These are phyloP conservation scores for Colletotrichum caudatum DNA, from an alignment of 2,329 filamentous ascomycete species.

Conservation along the genomic window DNA sequence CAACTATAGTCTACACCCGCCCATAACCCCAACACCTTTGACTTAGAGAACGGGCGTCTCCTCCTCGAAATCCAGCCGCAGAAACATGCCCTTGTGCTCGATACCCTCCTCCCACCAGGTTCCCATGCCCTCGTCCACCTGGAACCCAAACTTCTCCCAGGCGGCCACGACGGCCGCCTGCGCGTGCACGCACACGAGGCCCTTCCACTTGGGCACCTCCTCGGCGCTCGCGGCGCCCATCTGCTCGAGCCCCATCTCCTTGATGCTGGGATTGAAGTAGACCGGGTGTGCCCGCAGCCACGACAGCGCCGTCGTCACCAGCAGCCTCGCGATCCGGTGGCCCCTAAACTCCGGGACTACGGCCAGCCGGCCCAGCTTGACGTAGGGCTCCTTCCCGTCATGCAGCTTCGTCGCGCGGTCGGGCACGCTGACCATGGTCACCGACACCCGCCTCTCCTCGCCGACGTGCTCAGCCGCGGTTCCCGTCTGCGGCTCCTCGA, in stretches of 20 bases:
- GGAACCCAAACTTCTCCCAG: constrained; percentile 81
- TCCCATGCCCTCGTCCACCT: constrained; percentile 78
- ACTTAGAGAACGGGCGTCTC: constrained; percentile 9
- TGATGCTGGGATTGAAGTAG: constrained; percentile 64
- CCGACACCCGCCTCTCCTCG: constrained; percentile 23
- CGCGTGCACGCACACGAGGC: constrained; percentile 83
- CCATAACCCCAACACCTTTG: too few relatives aligned
- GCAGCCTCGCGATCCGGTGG: constrained; percentile 70
- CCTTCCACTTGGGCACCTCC: constrained; percentile 61
- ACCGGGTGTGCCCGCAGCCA: constrained; percentile 75
- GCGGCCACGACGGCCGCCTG: constrained; percentile 73
- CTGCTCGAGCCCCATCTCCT: constrained; percentile 57
- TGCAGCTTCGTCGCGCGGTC: constrained; percentile 65
- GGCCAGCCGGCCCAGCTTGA: constrained; percentile 85
- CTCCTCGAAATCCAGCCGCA: constrained; percentile 55
- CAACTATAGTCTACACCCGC: not conserved
- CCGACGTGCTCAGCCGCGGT: constrained; percentile 43
- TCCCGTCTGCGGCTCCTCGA: constrained; percentile 34
- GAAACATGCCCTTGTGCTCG: constrained; percentile 86
- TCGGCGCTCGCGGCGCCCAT: constrained; percentile 54
- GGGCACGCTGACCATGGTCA: constrained; percentile 19
- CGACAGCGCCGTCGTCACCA: constrained; percentile 75
- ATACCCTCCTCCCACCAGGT: constrained; percentile 88
- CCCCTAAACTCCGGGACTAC: constrained; percentile 75
- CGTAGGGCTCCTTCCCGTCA: constrained; percentile 77